Evolutionary conservation across 2,329 filamentous ascomycete genomes (phyloP).

Genomic region (Phaeosphaeriaceae sp.): DNA sequence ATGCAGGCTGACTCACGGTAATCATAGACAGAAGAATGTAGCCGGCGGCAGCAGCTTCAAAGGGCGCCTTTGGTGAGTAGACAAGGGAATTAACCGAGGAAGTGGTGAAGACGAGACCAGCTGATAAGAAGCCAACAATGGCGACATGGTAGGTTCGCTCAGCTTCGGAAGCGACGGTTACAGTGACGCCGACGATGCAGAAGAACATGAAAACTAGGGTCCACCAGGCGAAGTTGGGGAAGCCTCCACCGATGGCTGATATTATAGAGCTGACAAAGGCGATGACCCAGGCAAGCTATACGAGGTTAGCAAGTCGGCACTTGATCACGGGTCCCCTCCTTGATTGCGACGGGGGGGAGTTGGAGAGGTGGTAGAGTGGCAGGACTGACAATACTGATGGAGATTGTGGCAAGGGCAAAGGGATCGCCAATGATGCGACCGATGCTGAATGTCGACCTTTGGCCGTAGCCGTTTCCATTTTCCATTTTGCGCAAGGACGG

Average conservation of each 20-base stretch:
- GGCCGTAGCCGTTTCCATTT: conserved; percentile 60
- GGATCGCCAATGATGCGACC: conserved; percentile 95
- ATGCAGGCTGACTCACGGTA: conserved; percentile 65
- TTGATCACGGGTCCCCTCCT: too few relatives aligned
- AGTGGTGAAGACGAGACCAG: conserved; percentile 82
- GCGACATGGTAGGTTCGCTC: conserved; percentile 91
- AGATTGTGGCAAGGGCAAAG: conserved; percentile 92
- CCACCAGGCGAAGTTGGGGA: conserved; percentile 94
- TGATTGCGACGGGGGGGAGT: too few relatives aligned
- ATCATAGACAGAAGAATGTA: conserved; percentile 95
- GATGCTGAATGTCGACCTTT: conserved; percentile 66
- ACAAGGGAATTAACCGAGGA: conserved; percentile 86
- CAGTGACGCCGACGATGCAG: conserved; percentile 77
- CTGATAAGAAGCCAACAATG: conserved; percentile 83
- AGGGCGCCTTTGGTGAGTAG: conserved; percentile 73
- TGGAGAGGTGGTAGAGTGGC: neutral
- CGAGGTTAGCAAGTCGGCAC: conserved; percentile 22
- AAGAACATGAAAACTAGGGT: conserved; percentile 84
- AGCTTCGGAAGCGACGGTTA: conserved; percentile 84
- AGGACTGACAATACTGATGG: conserved; percentile 81
- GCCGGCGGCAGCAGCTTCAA: conserved; percentile 87
- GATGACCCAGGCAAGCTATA: conserved; percentile 91
- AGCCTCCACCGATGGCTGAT: conserved; percentile 64
- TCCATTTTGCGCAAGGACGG: conserved; percentile 84
- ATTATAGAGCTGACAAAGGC: conserved; percentile 87